phyloP scores from a whole-genome alignment of 345 rosid species.

The Iberis pinnata region DNA sequence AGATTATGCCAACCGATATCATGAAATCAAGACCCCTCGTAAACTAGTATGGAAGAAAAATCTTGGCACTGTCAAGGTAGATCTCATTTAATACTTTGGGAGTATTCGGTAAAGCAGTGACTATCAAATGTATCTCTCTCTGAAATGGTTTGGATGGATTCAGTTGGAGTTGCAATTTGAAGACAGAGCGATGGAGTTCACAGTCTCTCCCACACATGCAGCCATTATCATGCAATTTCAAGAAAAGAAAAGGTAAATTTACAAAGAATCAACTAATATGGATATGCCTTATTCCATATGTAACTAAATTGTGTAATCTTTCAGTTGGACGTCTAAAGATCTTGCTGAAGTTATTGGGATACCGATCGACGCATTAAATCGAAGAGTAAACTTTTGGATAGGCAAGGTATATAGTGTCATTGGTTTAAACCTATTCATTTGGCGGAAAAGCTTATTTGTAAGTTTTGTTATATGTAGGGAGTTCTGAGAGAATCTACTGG shows the following conservation, averaged over 20 bases:
- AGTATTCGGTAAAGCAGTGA: neutral
- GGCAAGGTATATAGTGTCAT: slow-evolving; percentile 54
- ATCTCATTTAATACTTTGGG: neutral
- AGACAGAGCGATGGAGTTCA: slow-evolving; percentile 68
- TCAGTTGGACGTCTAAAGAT: slow-evolving; percentile 76
- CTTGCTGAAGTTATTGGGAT: slow-evolving; percentile 66
- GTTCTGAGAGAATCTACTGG: slow-evolving; percentile 64
- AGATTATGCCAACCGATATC: slow-evolving; percentile 73
- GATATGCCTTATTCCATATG: neutral
- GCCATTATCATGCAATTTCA: slow-evolving; percentile 92
- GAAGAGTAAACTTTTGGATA: slow-evolving; percentile 80
- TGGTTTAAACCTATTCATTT: neutral
- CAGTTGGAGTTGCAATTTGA: slow-evolving; percentile 94
- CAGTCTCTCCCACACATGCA: slow-evolving; percentile 82
- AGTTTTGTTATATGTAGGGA: slow-evolving; percentile 48
- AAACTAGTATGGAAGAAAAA: slow-evolving; percentile 95
- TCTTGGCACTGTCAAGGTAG: slow-evolving; percentile 89
- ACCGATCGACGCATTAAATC: slow-evolving; percentile 60
- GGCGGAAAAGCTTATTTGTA: neutral
- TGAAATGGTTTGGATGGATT: slow-evolving; percentile 23
- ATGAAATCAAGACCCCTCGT: slow-evolving; percentile 88
- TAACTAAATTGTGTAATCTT: slow-evolving; percentile 15
- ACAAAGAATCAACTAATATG: slow-evolving; percentile 5
- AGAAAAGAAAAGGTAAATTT: slow-evolving; percentile 59
- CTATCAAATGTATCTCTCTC: slow-evolving; percentile 1